Evolutionary conservation across 1,139 yeast species (phyloP).

Genomic region (Hanseniaspora gamundiae): DNA sequence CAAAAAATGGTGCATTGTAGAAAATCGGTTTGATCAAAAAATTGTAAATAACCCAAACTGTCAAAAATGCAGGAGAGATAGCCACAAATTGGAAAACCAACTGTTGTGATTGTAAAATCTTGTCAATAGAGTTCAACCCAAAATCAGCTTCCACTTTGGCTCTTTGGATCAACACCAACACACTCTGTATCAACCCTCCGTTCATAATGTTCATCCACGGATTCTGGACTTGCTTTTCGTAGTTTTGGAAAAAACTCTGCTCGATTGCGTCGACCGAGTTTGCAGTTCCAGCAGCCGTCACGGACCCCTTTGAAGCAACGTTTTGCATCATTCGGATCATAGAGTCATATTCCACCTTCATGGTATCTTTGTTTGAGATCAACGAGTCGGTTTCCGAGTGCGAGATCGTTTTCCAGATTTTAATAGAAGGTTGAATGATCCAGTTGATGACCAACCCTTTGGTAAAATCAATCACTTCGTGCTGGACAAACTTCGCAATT

Average conservation of each 20-base stretch:
- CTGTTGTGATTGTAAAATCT: constrained; percentile 79
- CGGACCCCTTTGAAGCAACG: constrained; percentile 26
- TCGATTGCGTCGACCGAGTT: constrained; percentile 53
- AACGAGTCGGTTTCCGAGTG: constrained; percentile 66
- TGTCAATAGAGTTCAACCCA: constrained; percentile 84
- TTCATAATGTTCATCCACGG: constrained; percentile 53
- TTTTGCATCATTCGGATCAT: constrained; percentile 81
- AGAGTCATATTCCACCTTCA: constrained; percentile 66
- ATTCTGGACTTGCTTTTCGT: constrained; percentile 60
- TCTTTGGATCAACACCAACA: constrained; percentile 83
- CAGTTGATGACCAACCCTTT: constrained; percentile 66
- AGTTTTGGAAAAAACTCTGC: constrained; percentile 64
- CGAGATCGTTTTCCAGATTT: constrained; percentile 66
- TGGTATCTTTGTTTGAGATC: constrained; percentile 67
- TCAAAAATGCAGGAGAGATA: constrained; percentile 63
- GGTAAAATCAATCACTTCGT: constrained; percentile 50
- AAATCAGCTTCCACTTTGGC: constrained; percentile 91
- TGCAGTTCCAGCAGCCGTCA: constrained; percentile 3
- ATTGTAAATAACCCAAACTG: constrained; percentile 21
- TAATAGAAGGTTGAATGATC: constrained; percentile 67
- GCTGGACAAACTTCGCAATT: constrained; percentile 35
- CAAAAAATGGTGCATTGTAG: constrained; percentile 6
- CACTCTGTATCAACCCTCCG: constrained; percentile 65
- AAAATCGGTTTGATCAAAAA: constrained; percentile 7
- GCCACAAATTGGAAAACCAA: constrained; percentile 86